Evolutionary conservation across 2,329 filamentous ascomycete species (phyloP).

Genomic region (Teratosphaeria nubilosa): DNA sequence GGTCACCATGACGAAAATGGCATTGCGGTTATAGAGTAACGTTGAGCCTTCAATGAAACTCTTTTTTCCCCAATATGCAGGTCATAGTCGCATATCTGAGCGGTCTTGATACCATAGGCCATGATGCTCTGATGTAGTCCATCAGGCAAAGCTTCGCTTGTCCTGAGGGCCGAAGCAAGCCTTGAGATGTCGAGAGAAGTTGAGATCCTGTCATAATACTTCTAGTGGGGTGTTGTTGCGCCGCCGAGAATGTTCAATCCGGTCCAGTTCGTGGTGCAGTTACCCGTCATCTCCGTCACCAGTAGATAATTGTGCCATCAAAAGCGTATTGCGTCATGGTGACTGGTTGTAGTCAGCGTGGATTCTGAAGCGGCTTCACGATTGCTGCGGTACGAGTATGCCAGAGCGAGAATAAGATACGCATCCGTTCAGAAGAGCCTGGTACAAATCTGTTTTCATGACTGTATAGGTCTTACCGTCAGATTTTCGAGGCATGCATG

Average conservation of each 20-base stretch:
- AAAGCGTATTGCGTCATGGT: neutral
- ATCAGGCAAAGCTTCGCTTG: too few relatives aligned
- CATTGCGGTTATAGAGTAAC: neutral
- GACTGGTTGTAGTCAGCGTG: neutral
- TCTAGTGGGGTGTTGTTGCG: neutral
- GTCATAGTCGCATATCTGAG: too few relatives aligned
- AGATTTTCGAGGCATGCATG: neutral
- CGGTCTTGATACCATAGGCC: too few relatives aligned
- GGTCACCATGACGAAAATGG: neutral
- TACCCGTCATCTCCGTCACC: neutral
- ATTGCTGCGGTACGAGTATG: neutral
- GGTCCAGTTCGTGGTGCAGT: neutral
- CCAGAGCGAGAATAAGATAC: too few relatives aligned
- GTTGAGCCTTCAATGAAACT: too few relatives aligned
- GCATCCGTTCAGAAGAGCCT: neutral
- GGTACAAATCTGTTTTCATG: neutral
- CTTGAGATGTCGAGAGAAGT: neutral
- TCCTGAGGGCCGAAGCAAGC: too few relatives aligned
- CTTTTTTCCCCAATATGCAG: too few relatives aligned
- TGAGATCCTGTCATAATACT: neutral
- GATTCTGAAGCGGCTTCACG: neutral
- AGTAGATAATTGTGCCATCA: neutral
- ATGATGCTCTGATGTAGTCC: too few relatives aligned
- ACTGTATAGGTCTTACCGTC: neutral
- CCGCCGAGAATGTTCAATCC: neutral